Percentiles rank a stretch among this genome's conserved stretches.
Conservation (phyloP, 768 basidiomycete genomes). For the Phaffia tasmanica region DNA sequence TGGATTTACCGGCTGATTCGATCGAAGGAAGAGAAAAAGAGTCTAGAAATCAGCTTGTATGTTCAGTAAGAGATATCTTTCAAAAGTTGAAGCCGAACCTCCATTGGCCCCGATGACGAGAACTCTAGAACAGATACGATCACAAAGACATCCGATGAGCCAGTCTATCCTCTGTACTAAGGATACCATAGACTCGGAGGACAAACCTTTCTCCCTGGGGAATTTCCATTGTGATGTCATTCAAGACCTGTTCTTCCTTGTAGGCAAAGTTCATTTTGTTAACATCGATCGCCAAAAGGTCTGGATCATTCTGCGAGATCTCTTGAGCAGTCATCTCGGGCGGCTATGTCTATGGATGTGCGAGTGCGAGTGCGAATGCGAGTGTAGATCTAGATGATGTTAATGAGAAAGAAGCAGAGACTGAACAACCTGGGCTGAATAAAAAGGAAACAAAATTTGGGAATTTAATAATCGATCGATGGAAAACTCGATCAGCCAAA, state of each 20-base stretch:
- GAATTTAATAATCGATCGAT: no score
- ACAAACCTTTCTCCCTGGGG: conserved; percentile 61
- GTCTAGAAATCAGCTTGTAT: neutral
- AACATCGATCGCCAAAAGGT: conserved; percentile 32
- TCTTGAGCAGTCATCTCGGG: no score
- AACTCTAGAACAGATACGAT: neutral
- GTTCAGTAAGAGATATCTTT: neutral
- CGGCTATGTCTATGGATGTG: no score
- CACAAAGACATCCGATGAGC: neutral
- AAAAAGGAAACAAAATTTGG: no score
- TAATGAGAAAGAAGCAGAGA: no score
- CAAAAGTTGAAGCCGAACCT: conserved; percentile 46
- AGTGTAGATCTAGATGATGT: no score
- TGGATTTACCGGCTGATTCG: conserved; percentile 69
- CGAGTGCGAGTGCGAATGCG: no score
- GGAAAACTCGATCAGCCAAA: no score
- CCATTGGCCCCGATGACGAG: conserved; percentile 89
- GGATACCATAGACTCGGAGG: neutral
- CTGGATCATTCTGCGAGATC: neutral
- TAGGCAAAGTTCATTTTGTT: conserved; percentile 42
- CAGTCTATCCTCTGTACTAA: neutral
- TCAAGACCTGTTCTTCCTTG: conserved; percentile 42
- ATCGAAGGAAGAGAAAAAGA: neutral
- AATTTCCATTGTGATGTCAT: conserved; percentile 55
- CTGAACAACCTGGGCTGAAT: no score